These are phyloP conservation scores for Fusarium sp. DNA, from an alignment of 2,329 filamentous ascomycete species.

Conservation along the genomic window DNA sequence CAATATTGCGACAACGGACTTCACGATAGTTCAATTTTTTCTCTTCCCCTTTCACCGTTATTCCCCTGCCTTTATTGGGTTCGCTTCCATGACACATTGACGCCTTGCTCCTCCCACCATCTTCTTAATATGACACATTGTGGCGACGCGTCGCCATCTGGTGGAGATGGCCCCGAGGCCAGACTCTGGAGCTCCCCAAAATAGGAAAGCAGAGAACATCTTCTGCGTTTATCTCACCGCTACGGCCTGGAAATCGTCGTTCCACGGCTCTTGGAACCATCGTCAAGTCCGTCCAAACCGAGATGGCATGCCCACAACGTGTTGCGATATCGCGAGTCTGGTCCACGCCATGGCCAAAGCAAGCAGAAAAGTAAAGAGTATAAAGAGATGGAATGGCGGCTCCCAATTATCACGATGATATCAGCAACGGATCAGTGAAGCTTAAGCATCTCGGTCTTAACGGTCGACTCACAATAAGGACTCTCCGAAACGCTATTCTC, in stretches of 20 bases:
- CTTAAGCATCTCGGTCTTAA: constrained; percentile 21
- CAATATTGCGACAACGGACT: constrained; percentile 24
- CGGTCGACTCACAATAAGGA: neutral
- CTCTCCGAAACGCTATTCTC: neutral
- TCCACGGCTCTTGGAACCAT: neutral
- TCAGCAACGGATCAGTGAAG: constrained; percentile 12
- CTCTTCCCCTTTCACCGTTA: constrained; percentile 8
- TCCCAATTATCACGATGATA: neutral
- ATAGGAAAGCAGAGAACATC: constrained; percentile 41
- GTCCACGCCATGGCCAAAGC: neutral
- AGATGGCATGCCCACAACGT: constrained; percentile 11
- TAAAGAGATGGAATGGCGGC: constrained; percentile 3
- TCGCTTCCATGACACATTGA: constrained; percentile 36
- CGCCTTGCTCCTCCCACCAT: constrained; percentile 23
- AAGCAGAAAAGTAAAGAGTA: constrained; percentile 2
- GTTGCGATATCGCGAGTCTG: constrained; percentile 20
- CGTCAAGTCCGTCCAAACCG: neutral
- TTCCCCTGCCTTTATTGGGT: neutral
- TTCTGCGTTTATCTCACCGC: constrained; percentile 40
- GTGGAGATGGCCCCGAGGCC: constrained; percentile 16
- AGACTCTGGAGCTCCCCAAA: constrained; percentile 27
- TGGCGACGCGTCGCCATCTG: constrained; percentile 19
- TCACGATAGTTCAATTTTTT: constrained; percentile 37
- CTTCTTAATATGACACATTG: constrained; percentile 19
- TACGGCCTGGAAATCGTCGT: constrained; percentile 9